These are phyloP conservation scores for Malus hybrid DNA, from an alignment of 331 rosid species.

Conservation along the genomic window DNA sequence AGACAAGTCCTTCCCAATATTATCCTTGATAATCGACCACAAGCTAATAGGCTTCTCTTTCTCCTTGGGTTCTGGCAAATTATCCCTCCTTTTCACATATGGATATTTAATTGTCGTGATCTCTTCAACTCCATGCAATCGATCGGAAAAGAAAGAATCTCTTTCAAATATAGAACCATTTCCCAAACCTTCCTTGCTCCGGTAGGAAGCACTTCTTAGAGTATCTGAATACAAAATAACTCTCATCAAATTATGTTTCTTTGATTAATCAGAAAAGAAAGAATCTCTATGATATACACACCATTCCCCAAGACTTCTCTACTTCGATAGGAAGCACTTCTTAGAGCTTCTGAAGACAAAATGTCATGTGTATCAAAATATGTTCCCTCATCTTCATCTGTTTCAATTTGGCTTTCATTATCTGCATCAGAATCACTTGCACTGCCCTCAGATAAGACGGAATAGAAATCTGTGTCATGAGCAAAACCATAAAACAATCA, in stretches of 20 bases:
- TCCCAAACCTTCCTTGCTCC: constrained; percentile 71
- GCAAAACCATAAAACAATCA: not conserved
- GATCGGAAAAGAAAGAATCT: constrained; percentile 55
- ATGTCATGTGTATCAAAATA: constrained; percentile 89
- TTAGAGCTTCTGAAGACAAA: constrained; percentile 73
- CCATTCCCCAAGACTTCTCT: constrained; percentile 60
- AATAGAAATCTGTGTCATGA: constrained; percentile 76
- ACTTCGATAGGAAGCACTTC: constrained; percentile 93
- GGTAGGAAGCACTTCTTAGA: constrained; percentile 84
- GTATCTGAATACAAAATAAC: constrained; percentile 73
- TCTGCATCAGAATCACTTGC: constrained; percentile 80
- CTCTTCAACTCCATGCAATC: constrained; percentile 53
- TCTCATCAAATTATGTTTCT: constrained; percentile 49
- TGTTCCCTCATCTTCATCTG: constrained; percentile 87
- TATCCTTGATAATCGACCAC: constrained; percentile 99
- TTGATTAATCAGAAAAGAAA: constrained; percentile 40
- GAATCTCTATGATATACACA: constrained; percentile 43
- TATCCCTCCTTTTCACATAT: constrained; percentile 77
- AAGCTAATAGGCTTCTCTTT: constrained; percentile 83
- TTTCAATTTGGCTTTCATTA: constrained; percentile 89
- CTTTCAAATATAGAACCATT: constrained; percentile 48
- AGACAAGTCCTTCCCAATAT: constrained; percentile 96
- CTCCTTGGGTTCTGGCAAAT: constrained; percentile 91
- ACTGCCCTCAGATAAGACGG: constrained; percentile 94
- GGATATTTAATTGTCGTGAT: constrained; percentile 62